These are phyloP conservation scores for Arbutus unedo DNA, from an alignment of 148 eudicot species.

Conservation along the genomic window DNA sequence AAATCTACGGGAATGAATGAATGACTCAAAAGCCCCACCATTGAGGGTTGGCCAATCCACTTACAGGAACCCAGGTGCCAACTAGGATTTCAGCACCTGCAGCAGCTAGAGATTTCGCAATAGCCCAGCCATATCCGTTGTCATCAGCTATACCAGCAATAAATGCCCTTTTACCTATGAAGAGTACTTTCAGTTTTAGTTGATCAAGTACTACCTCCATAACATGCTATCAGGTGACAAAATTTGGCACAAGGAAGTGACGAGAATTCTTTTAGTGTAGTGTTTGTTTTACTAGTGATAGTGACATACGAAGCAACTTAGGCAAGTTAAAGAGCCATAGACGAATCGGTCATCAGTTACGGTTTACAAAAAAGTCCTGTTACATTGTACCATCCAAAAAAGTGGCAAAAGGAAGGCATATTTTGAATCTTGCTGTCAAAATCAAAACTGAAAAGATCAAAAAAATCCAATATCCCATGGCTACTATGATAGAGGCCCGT, in stretches of 20 bases:
- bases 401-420: background rate
- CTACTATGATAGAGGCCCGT: background rate
- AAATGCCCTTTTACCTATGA: slow-evolving; percentile 85
- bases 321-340: background rate
- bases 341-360: background rate
- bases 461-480: background rate
- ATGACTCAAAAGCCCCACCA: slow-evolving; percentile 4
- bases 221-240: background rate
- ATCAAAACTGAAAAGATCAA: background rate
- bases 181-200: background rate
- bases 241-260: background rate
- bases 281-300: background rate
- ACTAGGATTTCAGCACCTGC: slow-evolving; percentile 99
- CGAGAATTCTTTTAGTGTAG: background rate
- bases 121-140: slow-evolving; percentile 98
- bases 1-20: background rate
- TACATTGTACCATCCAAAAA: background rate
- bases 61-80: slow-evolving; percentile 98
- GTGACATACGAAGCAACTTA: background rate
- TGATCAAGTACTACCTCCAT: background rate
- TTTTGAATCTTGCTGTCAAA: background rate
- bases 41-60: slow-evolving; percentile 21
- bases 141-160: slow-evolving; percentile 96
- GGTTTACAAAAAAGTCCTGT: background rate
- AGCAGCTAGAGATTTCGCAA: slow-evolving; percentile 89